These are phyloP conservation scores for Trichoderma hamatum DNA, from an alignment of 2,329 filamentous ascomycete species.

Conservation along the genomic window DNA sequence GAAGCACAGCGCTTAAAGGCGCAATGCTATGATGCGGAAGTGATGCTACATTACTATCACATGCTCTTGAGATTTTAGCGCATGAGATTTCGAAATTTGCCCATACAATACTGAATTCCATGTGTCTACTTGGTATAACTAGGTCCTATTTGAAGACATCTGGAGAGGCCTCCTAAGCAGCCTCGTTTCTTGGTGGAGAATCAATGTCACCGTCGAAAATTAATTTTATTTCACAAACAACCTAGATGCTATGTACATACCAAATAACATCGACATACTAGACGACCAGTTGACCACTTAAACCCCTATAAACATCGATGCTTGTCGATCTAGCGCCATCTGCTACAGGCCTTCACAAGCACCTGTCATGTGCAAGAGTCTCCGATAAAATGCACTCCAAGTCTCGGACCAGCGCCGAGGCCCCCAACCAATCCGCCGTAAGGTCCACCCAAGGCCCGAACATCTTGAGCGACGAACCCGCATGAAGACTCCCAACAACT, in stretches of 20 bases:
- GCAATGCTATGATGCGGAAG: background rate
- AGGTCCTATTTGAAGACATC: too few relatives aligned
- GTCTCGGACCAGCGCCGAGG: slow-evolving; percentile 18
- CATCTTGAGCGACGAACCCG: background rate
- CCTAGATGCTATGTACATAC: too few relatives aligned
- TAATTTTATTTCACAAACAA: too few relatives aligned
- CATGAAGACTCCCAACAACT: slow-evolving; percentile 20
- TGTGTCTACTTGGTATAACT: background rate
- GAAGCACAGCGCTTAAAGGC: background rate
- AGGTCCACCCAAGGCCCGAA: slow-evolving; percentile 18
- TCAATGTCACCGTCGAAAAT: too few relatives aligned
- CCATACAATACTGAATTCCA: background rate
- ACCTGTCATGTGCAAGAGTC: background rate
- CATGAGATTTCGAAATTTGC: background rate
- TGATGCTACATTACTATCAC: background rate
- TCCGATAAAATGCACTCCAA: background rate
- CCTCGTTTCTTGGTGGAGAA: background rate
- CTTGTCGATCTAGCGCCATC: background rate
- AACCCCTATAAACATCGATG: background rate
- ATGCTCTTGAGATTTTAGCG: background rate
- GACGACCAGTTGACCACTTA: too few relatives aligned
- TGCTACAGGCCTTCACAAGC: background rate
- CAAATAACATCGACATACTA: background rate
- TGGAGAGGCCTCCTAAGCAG: background rate
- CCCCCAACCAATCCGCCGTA: slow-evolving; percentile 19